Percentiles rank a stretch among this genome's conserved stretches.
Conservation (phyloP, 192 early-diverging fungal species). For the Podila verticillata region DNA sequence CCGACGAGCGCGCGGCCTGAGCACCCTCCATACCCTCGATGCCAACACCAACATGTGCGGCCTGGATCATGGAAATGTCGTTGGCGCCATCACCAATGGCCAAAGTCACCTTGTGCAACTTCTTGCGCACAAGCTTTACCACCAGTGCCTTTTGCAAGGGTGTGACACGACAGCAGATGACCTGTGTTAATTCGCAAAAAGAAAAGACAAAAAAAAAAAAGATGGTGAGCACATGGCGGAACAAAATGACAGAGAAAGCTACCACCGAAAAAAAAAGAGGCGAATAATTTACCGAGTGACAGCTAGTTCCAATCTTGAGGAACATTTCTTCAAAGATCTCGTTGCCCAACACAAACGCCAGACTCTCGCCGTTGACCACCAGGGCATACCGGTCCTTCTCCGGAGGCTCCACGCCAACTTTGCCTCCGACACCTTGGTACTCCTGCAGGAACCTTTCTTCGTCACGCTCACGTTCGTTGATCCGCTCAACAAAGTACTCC, state of each 20-base stretch:
- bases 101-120: constrained; percentile 82
- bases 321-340: constrained; percentile 66
- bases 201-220: not conserved
- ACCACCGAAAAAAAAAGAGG: not conserved
- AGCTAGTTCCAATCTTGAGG: constrained; percentile 75
- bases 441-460: constrained; percentile 41
- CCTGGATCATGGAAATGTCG: constrained; percentile 98
- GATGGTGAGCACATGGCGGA: not conserved
- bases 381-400: constrained; percentile 72
- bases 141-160: constrained; percentile 96
- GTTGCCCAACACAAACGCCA: constrained; percentile 91
- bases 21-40: constrained; percentile 95
- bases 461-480: constrained; percentile 43
- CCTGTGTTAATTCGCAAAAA: constrained; percentile 46
- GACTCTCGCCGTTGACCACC: constrained; percentile 90
- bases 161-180: constrained; percentile 98
- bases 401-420: constrained; percentile 11
- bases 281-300: constrained; percentile 78
- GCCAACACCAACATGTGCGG: constrained; percentile 94
- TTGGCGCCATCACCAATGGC: constrained; percentile 98
- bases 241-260: not conserved
- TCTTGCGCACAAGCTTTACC: constrained; percentile 93
- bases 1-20: constrained; percentile 92
- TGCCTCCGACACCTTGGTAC: constrained; percentile 12
- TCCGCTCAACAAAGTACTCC: constrained; percentile 65